Evolutionary conservation across 331 rosid species (phyloP).

Genomic region (Telfairia occidentalis): DNA sequence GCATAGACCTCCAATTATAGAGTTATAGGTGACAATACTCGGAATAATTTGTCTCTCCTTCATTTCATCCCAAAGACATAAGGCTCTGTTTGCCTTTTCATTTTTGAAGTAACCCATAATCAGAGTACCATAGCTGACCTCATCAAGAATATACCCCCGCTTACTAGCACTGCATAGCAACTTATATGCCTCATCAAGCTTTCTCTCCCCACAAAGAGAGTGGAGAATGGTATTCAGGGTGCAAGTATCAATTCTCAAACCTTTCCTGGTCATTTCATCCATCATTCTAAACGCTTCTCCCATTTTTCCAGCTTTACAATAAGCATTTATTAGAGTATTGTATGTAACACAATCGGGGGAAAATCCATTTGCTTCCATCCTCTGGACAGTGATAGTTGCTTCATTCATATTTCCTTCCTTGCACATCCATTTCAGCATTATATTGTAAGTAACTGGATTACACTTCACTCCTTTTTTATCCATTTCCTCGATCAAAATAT

Average conservation of each 20-base stretch:
- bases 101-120: slow-evolving; percentile 70
- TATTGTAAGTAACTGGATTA: slow-evolving; percentile 56
- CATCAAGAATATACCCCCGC: slow-evolving; percentile 75
- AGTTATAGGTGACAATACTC: slow-evolving; percentile 54
- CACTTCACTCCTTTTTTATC: slow-evolving; percentile 38
- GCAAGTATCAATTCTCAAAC: slow-evolving; percentile 42
- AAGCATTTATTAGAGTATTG: slow-evolving; percentile 59
- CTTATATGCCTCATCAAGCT: slow-evolving; percentile 54
- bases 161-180: slow-evolving; percentile 34
- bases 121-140: slow-evolving; percentile 73
- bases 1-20: slow-evolving; percentile 65
- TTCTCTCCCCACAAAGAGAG: slow-evolving; percentile 47
- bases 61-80: slow-evolving; percentile 75
- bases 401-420: slow-evolving; percentile 66
- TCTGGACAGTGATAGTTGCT: slow-evolving; percentile 29
- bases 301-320: slow-evolving; percentile 55
- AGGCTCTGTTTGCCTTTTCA: slow-evolving; percentile 36
- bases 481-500: slow-evolving; percentile 57
- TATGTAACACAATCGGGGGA: slow-evolving; percentile 58
- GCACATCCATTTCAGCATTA: slow-evolving; percentile 68
- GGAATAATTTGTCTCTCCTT: slow-evolving; percentile 53
- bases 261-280: slow-evolving; percentile 62
- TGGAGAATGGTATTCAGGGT: slow-evolving; percentile 62
- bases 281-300: slow-evolving; percentile 51
- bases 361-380: slow-evolving; percentile 60